Evolutionary conservation across 768 basidiomycete species (phyloP).

Genomic region (Phylloporus rhodoxanthus): DNA sequence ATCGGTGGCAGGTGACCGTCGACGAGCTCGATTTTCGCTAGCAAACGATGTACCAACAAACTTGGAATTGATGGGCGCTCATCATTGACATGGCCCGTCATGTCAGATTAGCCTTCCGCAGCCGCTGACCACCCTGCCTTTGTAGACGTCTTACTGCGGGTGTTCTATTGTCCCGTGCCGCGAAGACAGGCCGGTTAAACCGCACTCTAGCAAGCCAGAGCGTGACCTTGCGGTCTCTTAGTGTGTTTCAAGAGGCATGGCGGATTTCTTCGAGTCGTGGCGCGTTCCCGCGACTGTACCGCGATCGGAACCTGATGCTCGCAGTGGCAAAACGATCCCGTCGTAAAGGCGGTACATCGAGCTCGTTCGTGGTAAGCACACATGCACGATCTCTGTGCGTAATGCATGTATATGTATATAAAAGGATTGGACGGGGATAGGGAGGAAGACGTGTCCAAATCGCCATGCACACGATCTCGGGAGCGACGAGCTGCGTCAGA

Average conservation of each 20-base stretch:
- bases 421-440: conserved; percentile 17
- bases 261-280: conserved; percentile 10
- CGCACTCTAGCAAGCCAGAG: not conserved
- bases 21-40: conserved; percentile 10
- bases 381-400: conserved; percentile 11
- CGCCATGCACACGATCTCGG: conserved; percentile 21
- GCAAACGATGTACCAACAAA: conserved; percentile 24
- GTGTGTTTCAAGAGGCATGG: conserved; percentile 1
- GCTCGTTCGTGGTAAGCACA: not conserved
- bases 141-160: conserved; percentile 12
- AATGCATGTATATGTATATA: conserved; percentile 9
- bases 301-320: conserved; percentile 18
- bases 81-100: conserved; percentile 11
- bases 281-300: conserved; percentile 24
- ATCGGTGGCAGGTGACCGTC: conserved; percentile 15
- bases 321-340: conserved; percentile 13
- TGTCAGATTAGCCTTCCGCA: conserved; percentile 21
- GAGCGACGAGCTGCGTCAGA: conserved; percentile 19
- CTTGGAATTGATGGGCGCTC: conserved; percentile 13
- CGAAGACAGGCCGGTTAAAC: not conserved
- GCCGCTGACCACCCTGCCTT: conserved; percentile 6
- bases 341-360: conserved; percentile 7
- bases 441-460: conserved; percentile 3
- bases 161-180: conserved; percentile 2
- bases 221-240: too few relatives aligned